Evolutionary conservation across 2,329 filamentous ascomycete species (phyloP).

Genomic region (Fusarium cyanostomum): DNA sequence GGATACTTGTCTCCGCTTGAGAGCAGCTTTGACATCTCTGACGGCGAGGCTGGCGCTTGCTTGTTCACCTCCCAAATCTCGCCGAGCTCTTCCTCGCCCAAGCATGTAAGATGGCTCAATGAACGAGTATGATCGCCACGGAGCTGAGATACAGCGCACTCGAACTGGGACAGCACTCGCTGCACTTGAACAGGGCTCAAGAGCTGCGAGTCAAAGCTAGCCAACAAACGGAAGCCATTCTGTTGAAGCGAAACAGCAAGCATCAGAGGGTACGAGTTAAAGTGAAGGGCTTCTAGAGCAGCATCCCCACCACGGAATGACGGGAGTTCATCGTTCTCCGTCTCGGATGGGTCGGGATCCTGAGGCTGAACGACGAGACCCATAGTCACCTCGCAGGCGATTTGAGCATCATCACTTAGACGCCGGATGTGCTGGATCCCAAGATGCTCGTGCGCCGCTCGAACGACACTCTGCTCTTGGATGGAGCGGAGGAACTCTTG

Average conservation of each 20-base stretch:
- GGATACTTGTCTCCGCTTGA: conserved; percentile 38
- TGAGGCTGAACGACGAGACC: conserved; percentile 59
- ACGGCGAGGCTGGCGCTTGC: conserved; percentile 29
- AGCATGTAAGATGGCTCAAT: conserved; percentile 48
- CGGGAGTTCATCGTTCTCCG: conserved; percentile 43
- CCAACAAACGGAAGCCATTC: conserved; percentile 64
- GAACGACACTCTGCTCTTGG: conserved; percentile 42
- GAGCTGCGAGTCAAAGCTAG: conserved; percentile 69
- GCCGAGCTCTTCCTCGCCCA: conserved; percentile 49
- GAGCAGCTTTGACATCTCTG: conserved; percentile 23
- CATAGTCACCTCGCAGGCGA: conserved; percentile 65
- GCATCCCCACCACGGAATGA: conserved; percentile 62
- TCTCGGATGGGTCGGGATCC: conserved; percentile 40
- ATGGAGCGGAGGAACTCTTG: conserved; percentile 40
- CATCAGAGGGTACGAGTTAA: conserved; percentile 69
- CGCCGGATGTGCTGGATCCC: conserved; percentile 50
- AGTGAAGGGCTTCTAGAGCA: conserved; percentile 65
- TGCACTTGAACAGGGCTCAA: conserved; percentile 62
- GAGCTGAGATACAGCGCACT: conserved; percentile 59
- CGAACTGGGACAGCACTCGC: conserved; percentile 61
- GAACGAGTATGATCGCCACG: conserved; percentile 48
- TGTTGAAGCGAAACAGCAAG: conserved; percentile 68
- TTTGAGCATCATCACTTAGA: conserved; percentile 60
- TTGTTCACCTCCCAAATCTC: conserved; percentile 47
- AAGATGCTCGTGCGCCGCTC: conserved; percentile 44